phyloP scores from a whole-genome alignment of 1,139 yeast genomes.

The Suhomyces terraborum region DNA sequence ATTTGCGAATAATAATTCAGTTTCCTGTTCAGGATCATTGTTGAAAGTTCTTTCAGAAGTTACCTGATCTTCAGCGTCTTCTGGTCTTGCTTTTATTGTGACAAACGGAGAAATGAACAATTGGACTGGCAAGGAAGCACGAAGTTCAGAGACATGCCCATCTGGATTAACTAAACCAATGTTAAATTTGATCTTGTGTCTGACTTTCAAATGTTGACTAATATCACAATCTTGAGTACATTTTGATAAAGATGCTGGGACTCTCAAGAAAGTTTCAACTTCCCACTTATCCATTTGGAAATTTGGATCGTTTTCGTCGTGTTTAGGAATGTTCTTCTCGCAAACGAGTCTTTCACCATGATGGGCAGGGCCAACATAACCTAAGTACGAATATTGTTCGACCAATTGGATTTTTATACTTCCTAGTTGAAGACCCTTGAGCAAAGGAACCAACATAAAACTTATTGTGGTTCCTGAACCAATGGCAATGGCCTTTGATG shows the following conservation, averaged over 20 bases:
- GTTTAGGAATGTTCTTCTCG: conserved; percentile 38
- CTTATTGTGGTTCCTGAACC: conserved; percentile 78
- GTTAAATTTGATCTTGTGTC: conserved; percentile 70
- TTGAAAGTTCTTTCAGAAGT: not conserved
- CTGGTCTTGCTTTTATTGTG: conserved; percentile 56
- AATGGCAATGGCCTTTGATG: conserved; percentile 86
- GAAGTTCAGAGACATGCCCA: conserved; percentile 73
- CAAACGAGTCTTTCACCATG: conserved; percentile 61
- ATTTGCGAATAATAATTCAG: conserved; percentile 36
- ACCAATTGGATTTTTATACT: conserved; percentile 63
- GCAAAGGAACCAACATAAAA: conserved; percentile 72
- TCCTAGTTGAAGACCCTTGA: conserved; percentile 81
- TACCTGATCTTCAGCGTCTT: conserved; percentile 20
- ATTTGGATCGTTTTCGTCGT: conserved; percentile 38
- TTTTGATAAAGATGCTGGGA: conserved; percentile 73
- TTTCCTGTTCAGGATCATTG: conserved; percentile 20
- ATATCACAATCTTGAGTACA: conserved; percentile 87
- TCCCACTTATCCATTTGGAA: conserved; percentile 78
- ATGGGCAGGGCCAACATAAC: conserved; percentile 55
- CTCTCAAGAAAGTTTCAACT: conserved; percentile 53
- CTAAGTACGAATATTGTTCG: conserved; percentile 67
- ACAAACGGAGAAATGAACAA: conserved; percentile 82
- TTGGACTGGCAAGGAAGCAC: conserved; percentile 72
- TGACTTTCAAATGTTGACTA: conserved; percentile 58
- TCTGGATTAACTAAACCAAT: conserved; percentile 69